Base-by-base conservation (phyloP, 148 eudicot species). In the Silene latifolia region DNA sequence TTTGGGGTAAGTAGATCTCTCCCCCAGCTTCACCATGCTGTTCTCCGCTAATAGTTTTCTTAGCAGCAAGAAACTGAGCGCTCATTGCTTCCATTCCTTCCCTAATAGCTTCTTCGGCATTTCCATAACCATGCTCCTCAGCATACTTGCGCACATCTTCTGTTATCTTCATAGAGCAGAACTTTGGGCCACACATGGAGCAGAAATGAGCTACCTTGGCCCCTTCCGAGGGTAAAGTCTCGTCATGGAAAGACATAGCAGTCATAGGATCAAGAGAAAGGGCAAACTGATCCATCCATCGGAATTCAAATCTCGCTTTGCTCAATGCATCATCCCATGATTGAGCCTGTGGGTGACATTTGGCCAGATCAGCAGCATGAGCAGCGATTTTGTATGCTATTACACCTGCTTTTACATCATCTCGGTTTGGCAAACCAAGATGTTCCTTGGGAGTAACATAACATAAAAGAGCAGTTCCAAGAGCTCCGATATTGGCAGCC, bases 391-490 rank as follows among this genome's bases (percentile, higher is more conserved):
- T 92, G 78, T 95, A 95, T 51, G 98, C 87, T 80, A 95, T 90
- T 2, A 95, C 98, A 27, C 98, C 98, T 54, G 98, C 82, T 82
- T 95, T 95, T 57, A 95, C 98, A 46, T 95, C 98, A 59, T 95
- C 98, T 24, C 98, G 80, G 29, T 95, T 92, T 24, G 98, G 98
- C 73, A 95, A 76, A 24, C 98, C 98, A 63, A 95, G 97, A 83
- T 95, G 98, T 72, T 95, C 98, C 81, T 95, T 95, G 69, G 98
- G 98, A n/a, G 98, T 95, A 63, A 95, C 98, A 71, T 95, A 95
- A 77, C 98, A 95, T 60, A 95, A 86, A 46, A 95, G 93, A 21
- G 98, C 98, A 63, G 97, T 95, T 20, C 98, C 98, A 25, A 95
- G 89, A 71, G 98, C 97, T 53, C 98, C 98, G 70, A 95, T 95